These are phyloP conservation scores for Dioscorea cayenensis DNA, from an alignment of 116 monocot species.

Conservation along the genomic window DNA sequence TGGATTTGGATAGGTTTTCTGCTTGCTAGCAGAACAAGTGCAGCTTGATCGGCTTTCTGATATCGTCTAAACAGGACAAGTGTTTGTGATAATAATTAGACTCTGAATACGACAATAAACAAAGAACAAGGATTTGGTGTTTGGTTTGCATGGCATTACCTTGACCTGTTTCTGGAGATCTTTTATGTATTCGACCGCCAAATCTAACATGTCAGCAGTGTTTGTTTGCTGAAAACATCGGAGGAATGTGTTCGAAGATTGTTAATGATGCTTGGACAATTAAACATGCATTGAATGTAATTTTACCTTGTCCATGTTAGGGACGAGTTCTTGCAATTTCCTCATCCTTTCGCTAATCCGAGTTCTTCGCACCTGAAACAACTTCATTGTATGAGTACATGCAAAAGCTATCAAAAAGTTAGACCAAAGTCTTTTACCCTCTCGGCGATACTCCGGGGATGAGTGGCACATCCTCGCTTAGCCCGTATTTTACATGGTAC, in stretches of 20 bases:
- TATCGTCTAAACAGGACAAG: constrained; percentile 21
- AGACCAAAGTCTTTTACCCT: constrained; percentile 41
- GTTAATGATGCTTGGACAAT: not conserved
- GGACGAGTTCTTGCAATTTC: constrained; percentile 92
- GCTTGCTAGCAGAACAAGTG: constrained; percentile 50
- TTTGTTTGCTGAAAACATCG: constrained; percentile 75
- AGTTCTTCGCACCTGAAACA: constrained; percentile 78
- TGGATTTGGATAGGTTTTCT: constrained; percentile 26
- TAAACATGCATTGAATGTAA: not conserved
- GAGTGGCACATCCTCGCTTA: constrained; percentile 94
- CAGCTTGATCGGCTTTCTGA: constrained; percentile 42
- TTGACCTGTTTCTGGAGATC: constrained; percentile 85
- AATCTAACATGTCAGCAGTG: constrained; percentile 97
- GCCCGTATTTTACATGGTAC: constrained; percentile 95
- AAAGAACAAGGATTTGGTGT: not conserved
- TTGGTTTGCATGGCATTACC: constrained; percentile 34
- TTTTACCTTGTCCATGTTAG: constrained; percentile 98
- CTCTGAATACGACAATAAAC: not conserved
- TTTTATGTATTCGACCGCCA: constrained; percentile 96
- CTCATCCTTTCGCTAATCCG: constrained; percentile 90
- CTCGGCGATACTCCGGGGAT: constrained; percentile 95
- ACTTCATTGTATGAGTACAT: not conserved
- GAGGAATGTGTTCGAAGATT: too few species aligned
- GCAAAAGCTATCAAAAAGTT: too few species aligned
- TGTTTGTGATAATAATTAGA: not conserved